Percentiles rank a stretch among this genome's conserved stretches.
These are phyloP conservation scores for Pelargonium cotyledonis DNA, from an alignment of 441 rosid species.

Conservation along the genomic window DNA sequence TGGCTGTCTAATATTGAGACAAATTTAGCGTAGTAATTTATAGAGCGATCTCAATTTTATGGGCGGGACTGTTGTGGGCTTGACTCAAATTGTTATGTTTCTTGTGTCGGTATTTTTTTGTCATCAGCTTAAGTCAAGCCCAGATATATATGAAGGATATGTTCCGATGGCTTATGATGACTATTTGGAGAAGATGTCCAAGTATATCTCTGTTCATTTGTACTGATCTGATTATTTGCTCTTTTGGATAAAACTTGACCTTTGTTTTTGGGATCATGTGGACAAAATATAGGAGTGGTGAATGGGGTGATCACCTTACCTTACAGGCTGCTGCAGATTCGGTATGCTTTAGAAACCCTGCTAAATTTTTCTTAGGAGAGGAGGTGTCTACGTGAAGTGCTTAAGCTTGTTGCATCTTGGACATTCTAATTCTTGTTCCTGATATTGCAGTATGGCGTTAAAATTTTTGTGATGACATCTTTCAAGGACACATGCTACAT, in stretches of 20 bases:
- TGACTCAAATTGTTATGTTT: slow-evolving; percentile 15
- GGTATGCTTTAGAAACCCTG: slow-evolving; percentile 22
- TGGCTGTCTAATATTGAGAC: slow-evolving; percentile 14
- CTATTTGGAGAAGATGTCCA: slow-evolving; percentile 49
- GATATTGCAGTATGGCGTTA: slow-evolving; percentile 56
- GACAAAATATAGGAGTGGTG: slow-evolving; percentile 37
- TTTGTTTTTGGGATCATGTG: slow-evolving; percentile 16
- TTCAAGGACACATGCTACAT: slow-evolving; percentile 74
- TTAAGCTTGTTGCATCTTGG: slow-evolving; percentile 3
- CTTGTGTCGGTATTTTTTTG: slow-evolving; percentile 17
- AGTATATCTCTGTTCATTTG: slow-evolving; percentile 25
- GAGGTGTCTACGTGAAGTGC: not conserved
- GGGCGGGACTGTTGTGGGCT: slow-evolving; percentile 4
- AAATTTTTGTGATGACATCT: slow-evolving; percentile 63
- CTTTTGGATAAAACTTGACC: slow-evolving; percentile 14
- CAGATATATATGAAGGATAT: slow-evolving; percentile 42
- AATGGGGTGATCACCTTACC: slow-evolving; percentile 58
- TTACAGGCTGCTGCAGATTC: slow-evolving; percentile 56
- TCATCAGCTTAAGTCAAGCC: slow-evolving; percentile 40
- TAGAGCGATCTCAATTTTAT: not conserved
- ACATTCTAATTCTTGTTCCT: slow-evolving; percentile 18
- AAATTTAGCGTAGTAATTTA: not conserved
- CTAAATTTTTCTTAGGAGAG: not conserved
- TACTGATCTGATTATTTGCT: slow-evolving; percentile 9
- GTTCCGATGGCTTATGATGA: slow-evolving; percentile 48